Evolutionary conservation across 306 rosid genomes (phyloP).

Genomic region (Begonia masoniana): DNA sequence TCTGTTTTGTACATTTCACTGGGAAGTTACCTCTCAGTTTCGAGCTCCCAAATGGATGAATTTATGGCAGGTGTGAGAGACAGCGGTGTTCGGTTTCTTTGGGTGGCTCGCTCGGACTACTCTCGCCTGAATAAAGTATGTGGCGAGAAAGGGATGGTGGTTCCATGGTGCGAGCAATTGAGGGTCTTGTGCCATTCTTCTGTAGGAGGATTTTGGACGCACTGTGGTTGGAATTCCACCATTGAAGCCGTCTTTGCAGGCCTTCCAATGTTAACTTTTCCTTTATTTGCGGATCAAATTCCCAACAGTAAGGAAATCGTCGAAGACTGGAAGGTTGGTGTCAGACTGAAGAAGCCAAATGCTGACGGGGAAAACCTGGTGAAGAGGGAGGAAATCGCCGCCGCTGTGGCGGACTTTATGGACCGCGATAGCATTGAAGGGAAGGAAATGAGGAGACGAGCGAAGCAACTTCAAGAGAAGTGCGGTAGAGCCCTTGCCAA

Average conservation of each 20-base stretch:
- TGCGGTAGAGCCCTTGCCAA: conserved; percentile 13
- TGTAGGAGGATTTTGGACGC: conserved; percentile 23
- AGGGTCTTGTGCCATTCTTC: conserved; percentile 29
- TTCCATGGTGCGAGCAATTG: conserved; percentile 36
- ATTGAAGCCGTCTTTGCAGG: conserved; percentile 26
- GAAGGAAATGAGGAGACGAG: conserved; percentile 17
- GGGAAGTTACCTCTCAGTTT: not conserved
- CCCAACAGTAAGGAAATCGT: conserved; percentile 21
- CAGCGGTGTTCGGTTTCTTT: conserved; percentile 25
- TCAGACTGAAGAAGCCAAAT: conserved; percentile 5
- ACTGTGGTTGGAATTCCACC: conserved; percentile 33
- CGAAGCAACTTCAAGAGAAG: conserved; percentile 1
- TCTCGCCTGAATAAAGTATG: conserved; percentile 2
- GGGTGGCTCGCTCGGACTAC: conserved; percentile 18
- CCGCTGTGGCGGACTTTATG: conserved; percentile 21
- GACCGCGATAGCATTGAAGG: conserved; percentile 13
- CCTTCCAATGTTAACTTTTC: conserved; percentile 23
- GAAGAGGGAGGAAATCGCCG: conserved; percentile 21
- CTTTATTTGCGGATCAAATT: conserved; percentile 18
- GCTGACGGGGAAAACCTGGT: conserved; percentile 2
- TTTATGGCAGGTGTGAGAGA: conserved; percentile 14
- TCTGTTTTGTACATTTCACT: conserved; percentile 19
- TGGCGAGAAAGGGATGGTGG: conserved; percentile 15
- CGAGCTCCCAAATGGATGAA: not conserved
- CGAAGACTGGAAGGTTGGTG: conserved; percentile 33